Evolutionary conservation across 306 rosid genomes (phyloP), one percentile per base, ranked within the genome.

Genomic region (Chamaecrista fasciculata): DNA sequence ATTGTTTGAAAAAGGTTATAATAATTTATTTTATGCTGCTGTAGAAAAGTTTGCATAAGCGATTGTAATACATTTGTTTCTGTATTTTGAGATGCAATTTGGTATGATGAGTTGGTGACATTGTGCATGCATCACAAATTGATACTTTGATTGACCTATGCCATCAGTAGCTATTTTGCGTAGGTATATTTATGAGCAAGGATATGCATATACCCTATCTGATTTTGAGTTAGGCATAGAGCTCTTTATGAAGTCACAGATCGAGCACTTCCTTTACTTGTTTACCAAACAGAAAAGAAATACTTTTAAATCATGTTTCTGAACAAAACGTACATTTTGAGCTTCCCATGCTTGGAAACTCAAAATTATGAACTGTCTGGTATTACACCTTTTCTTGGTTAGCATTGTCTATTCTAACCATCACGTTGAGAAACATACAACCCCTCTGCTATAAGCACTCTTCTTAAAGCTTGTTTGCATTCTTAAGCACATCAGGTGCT

Each of bases 111-210:
- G 31, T 21, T 33, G 36, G 16, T 11, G 4, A 33, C 8, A 25
- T n/a, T 69, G 55, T 55, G 24, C 36, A 29, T 51, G 62, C 71
- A 69, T 57, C 69, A 58, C 34, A 62, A 49, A 11, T 26, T 53
- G 21, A 8, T 40, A 47, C 0, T 59, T 56, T 44, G 37, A 15
- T 40, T 69, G 14, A 8, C 12, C 39, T 20, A 33, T 57, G 14
- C 26, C 48, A 11, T 43, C 69, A 15, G 59, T 55, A 53, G 51
- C 52, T 18, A 57, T 60, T 59, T 5, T 44, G 23, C 28, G 23
- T 48, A 33, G 10, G 47, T 53, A 31, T 21, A 43, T 43, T 42
- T 26, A 11, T 52, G 31, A 55, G 36, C 19, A 33, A 21, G 33
- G 47, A 59, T 55, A 16, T 56, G 33, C 68, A 39, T 36, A 33